Conservation (phyloP, 345 rosid genomes). For the Linum lewisii region DNA sequence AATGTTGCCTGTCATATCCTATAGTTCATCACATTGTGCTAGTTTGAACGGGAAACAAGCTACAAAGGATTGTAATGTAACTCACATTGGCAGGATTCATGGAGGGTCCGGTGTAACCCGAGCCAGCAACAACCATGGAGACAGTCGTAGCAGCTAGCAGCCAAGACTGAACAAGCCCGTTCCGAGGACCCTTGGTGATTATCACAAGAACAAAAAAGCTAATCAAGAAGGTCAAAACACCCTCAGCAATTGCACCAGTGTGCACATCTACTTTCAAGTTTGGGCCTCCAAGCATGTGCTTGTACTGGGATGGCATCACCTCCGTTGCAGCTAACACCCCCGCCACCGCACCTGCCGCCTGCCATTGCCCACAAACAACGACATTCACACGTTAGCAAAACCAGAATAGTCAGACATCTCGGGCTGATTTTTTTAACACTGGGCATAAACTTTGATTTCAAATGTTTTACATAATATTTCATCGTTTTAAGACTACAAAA, state of each 20-base stretch:
- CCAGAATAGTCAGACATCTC: too few relatives aligned
- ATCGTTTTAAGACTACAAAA: too few relatives aligned
- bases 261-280: constrained; percentile 60
- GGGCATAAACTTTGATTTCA: too few relatives aligned
- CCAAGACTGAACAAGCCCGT: constrained; percentile 37
- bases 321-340: constrained; percentile 73
- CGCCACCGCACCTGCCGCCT: constrained; percentile 90
- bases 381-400: too few relatives aligned
- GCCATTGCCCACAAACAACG: too few relatives aligned
- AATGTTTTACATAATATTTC: too few relatives aligned
- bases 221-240: constrained; percentile 64
- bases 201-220: constrained; percentile 60
- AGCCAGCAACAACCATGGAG: constrained; percentile 45
- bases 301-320: constrained; percentile 61
- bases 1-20: too few relatives aligned
- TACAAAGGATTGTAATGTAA: constrained; percentile 8
- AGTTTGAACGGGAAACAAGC: background rate
- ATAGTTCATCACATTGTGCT: too few relatives aligned
- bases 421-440: too few relatives aligned
- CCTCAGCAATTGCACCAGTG: constrained; percentile 84
- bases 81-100: constrained; percentile 99
- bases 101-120: constrained; percentile 75
- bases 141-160: constrained; percentile 65
- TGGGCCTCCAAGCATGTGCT: constrained; percentile 67
- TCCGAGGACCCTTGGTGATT: constrained; percentile 64